A percentile compares a stretch with the other conserved stretches of the same genome.
phyloP scores from a whole-genome alignment of 2,329 filamentous ascomycete genomes.

The Pseudopyricularia javanii region DNA sequence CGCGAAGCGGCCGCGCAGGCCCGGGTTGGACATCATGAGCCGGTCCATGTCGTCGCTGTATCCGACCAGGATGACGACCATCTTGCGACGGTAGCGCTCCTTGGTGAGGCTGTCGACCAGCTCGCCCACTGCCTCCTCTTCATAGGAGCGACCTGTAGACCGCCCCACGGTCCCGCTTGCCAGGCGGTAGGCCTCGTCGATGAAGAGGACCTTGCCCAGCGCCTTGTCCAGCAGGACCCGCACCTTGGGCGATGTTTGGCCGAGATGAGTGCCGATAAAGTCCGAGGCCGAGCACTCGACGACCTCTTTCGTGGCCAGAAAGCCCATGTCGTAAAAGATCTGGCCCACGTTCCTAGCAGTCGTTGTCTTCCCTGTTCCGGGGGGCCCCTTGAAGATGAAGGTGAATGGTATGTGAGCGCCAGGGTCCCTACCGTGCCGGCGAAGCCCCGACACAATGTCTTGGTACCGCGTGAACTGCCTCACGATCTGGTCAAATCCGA shows the following conservation, averaged over 20 bases:
- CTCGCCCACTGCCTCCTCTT: slow-evolving; percentile 17
- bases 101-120: slow-evolving; percentile 18
- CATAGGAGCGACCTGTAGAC: slow-evolving; percentile 30
- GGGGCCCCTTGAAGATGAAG: slow-evolving; percentile 44
- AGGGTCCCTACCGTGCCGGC: slow-evolving; percentile 26
- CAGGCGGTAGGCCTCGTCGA: slow-evolving; percentile 43
- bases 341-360: slow-evolving; percentile 62
- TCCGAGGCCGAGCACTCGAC: slow-evolving; percentile 52
- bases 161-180: not conserved
- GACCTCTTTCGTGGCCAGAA: slow-evolving; percentile 47
- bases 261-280: slow-evolving; percentile 54
- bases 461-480: slow-evolving; percentile 7
- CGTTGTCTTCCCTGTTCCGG: slow-evolving; percentile 58
- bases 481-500: slow-evolving; percentile 6
- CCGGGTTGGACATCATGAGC: slow-evolving; percentile 36
- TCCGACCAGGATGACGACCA: slow-evolving; percentile 38
- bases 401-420: slow-evolving; percentile 37
- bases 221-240: slow-evolving; percentile 45
- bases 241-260: slow-evolving; percentile 58
- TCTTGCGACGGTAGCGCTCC: slow-evolving; percentile 29
- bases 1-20: slow-evolving; percentile 35
- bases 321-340: slow-evolving; percentile 63
- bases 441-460: slow-evolving; percentile 5
- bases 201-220: slow-evolving; percentile 54
- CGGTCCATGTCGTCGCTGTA: slow-evolving; percentile 39